A percentile compares a stretch with the other conserved stretches of the same genome.
Conservation (phyloP, 192 early-diverging fungal species). For the Rhizoclosmatium globosum region DNA sequence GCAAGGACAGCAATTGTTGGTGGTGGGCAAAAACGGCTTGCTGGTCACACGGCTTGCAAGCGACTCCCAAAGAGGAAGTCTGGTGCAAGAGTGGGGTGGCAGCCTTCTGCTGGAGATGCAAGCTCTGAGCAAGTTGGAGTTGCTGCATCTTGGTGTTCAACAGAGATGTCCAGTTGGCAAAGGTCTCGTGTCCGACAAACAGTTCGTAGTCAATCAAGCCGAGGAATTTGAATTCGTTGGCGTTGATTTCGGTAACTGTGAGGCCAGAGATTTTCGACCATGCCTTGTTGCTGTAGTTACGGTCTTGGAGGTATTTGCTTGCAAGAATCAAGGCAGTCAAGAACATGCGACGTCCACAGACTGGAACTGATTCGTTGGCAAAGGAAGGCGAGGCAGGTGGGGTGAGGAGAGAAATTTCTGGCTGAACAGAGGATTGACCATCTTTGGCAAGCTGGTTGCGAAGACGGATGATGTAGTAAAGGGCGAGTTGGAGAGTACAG, state of each 20-base stretch:
- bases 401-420: background rate
- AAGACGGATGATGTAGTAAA: conserved; percentile 75
- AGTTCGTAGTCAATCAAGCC: conserved; percentile 78
- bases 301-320: conserved; percentile 74
- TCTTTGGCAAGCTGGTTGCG: conserved; percentile 38
- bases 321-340: conserved; percentile 73
- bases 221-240: conserved; percentile 82
- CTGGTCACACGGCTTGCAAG: conserved; percentile 6
- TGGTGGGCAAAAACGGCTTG: background rate
- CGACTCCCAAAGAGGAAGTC: conserved; percentile 23
- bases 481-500: conserved; percentile 80
- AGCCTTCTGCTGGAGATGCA: background rate
- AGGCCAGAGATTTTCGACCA: conserved; percentile 86
- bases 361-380: conserved; percentile 35
- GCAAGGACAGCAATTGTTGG: background rate
- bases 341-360: conserved; percentile 68
- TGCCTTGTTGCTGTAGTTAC: conserved; percentile 72
- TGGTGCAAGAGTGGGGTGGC: conserved; percentile 10
- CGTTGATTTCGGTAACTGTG: conserved; percentile 76
- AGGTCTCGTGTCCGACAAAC: conserved; percentile 66
- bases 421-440: background rate
- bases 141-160: conserved; percentile 34
- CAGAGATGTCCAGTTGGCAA: conserved; percentile 65
- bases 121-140: conserved; percentile 23
- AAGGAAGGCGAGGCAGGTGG: conserved; percentile 43